Evolutionary conservation across 2,329 filamentous ascomycete species (phyloP).

Genomic region (Trichoderma polysporum): DNA sequence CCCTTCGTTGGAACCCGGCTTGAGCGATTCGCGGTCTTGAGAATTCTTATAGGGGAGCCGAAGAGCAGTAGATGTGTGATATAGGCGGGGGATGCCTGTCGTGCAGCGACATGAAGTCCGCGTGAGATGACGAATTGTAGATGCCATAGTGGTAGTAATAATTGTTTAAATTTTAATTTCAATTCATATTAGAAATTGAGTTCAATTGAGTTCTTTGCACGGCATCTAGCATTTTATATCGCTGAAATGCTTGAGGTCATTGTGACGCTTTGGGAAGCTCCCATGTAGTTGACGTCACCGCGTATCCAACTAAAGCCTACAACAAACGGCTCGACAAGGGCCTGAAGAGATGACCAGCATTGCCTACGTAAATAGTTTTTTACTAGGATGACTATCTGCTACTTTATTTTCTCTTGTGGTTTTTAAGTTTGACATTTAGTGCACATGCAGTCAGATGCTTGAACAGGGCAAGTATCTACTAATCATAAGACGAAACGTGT

Average conservation of each 20-base stretch:
- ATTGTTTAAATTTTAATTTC: not conserved
- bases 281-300: conserved; percentile 11
- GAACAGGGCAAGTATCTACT: not conserved
- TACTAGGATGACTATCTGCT: not conserved
- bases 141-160: conserved; percentile 19
- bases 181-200: not conserved
- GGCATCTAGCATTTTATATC: not conserved
- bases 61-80: conserved; percentile 34
- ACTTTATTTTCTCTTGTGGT: not conserved
- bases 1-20: conserved; percentile 65
- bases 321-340: not conserved
- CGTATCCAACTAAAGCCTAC: not conserved
- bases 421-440: not conserved
- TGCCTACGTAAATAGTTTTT: not conserved
- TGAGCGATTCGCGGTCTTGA: conserved; percentile 61
- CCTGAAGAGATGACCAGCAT: not conserved
- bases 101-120: conserved; percentile 20
- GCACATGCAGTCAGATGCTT: not conserved
- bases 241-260: conserved; percentile 18
- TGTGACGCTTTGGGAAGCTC: conserved; percentile 8
- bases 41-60: conserved; percentile 49
- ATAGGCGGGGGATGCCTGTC: conserved; percentile 26
- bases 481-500: no score
- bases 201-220: not conserved
- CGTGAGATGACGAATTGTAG: conserved; percentile 24